Percentiles rank a stretch among this genome's conserved stretches.
Conservation (phyloP, 768 basidiomycete genomes). For the Boletus coccyginus region DNA sequence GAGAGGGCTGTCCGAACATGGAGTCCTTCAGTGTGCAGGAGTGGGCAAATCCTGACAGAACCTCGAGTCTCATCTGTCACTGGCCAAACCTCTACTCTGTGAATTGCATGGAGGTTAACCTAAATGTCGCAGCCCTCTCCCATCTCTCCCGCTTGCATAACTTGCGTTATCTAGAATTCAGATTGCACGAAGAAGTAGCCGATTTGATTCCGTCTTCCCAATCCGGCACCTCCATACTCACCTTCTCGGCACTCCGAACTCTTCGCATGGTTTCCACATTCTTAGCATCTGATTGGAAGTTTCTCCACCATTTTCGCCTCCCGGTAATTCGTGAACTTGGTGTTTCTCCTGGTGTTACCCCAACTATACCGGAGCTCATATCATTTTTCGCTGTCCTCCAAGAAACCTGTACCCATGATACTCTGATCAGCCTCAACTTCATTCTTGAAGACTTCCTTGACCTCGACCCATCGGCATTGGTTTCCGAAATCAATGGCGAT, state of each 20-base stretch:
- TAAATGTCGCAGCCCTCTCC: background rate
- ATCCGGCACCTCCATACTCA: background rate
- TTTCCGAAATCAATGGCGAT: no score
- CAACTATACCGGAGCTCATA: background rate
- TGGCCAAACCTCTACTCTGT: constrained; percentile 7
- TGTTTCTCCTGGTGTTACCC: background rate
- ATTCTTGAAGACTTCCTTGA: background rate
- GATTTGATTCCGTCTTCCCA: background rate
- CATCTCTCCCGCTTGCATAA: constrained; percentile 2
- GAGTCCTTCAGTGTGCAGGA: no score
- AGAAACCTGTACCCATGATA: background rate
- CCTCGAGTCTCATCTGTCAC: constrained; percentile 1
- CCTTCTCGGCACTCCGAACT: constrained; percentile 1
- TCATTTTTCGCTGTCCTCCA: constrained; percentile 3
- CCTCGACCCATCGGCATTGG: background rate
- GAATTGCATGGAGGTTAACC: background rate
- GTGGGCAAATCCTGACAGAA: no score
- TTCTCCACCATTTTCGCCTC: background rate
- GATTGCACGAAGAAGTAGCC: background rate
- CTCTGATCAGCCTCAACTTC: background rate
- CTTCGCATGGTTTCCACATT: background rate
- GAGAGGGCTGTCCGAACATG: no score
- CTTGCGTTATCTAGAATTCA: background rate
- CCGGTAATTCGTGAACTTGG: background rate
- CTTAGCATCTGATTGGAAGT: background rate